Percentiles rank a stretch among this genome's conserved stretches.
phyloP scores from a whole-genome alignment of 2,329 filamentous ascomycete genomes.

The Claviceps capensis region DNA sequence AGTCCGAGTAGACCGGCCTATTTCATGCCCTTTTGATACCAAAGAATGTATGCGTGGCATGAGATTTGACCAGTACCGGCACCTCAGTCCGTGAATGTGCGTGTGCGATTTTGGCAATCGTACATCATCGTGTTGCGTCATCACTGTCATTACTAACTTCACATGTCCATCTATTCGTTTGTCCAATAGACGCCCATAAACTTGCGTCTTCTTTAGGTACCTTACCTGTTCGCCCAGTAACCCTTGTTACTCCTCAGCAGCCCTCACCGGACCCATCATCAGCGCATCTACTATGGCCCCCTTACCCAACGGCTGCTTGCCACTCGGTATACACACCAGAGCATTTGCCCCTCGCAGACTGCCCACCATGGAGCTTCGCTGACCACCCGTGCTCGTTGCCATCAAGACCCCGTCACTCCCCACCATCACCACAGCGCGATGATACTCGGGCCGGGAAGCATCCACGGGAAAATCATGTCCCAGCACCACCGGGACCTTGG shows the following conservation, averaged over 20 bases:
- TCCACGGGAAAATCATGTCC: slow-evolving; percentile 65
- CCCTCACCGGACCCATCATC: slow-evolving; percentile 49
- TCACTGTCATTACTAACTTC: too few species aligned
- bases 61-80: too few species aligned
- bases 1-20: neutral
- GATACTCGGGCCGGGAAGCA: slow-evolving; percentile 75
- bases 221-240: neutral
- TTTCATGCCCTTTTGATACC: neutral
- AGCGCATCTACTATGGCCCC: slow-evolving; percentile 64
- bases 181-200: neutral
- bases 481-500: slow-evolving; percentile 56
- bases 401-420: slow-evolving; percentile 52
- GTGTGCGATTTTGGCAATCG: too few species aligned
- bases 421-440: slow-evolving; percentile 63
- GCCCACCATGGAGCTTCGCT: slow-evolving; percentile 79
- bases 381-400: slow-evolving; percentile 74
- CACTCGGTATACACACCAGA: slow-evolving; percentile 59
- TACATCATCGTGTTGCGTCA: too few species aligned
- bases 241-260: slow-evolving; percentile 1
- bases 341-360: slow-evolving; percentile 85
- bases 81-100: too few species aligned
- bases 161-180: too few species aligned
- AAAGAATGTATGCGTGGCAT: too few species aligned
- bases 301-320: slow-evolving; percentile 49
- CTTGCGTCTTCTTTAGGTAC: neutral